Evolutionary conservation across 108 stramenopile genomes (phyloP), one percentile per base, ranked within the genome.

Genomic region (Licmophora abbreviata): DNA sequence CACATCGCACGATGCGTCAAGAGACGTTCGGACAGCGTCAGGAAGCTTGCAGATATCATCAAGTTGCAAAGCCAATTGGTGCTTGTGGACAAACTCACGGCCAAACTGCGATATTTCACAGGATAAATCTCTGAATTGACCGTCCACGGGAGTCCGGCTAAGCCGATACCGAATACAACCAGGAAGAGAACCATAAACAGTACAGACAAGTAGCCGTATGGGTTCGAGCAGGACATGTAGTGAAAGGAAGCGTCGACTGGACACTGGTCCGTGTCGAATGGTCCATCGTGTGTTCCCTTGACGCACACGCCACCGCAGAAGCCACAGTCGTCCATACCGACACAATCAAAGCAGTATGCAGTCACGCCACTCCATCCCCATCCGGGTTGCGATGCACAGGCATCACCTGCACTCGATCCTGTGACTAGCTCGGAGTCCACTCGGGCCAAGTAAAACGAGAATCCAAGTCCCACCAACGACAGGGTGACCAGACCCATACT

Each of bases 71-170:
- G 40, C 86, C 91, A 88, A 57, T 86, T 88, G 30, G 75, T 68
- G 14, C 66, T 59, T 14, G 86, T 86, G 23, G 79, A 68, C 29
- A 69, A 51, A 23, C 77, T 68, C 0, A 76, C 68, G 18, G 73
- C 77, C 31, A 80, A 47, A 17, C 71, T 66, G 4, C 91, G 81
- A 41, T 63, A 62, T 41, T 70, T 54, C 29, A 69, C 44, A n/a
- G 82, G 77, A 68, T 76, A 92, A 21, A 92, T 88, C 64, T 92
- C 91, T 20, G 77, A 73, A 48, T 77, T 81, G 33, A 92, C 74
- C 21, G 83, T 84, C 86, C 86, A 92, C 10, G 91, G 84, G 45
- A 85, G 48, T 22, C 71, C 74, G 1, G 77, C 73, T 83, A 92
- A 79, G 11, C 86, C 91, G 35, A 80, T 59, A 10, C 85, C 84